A percentile compares a stretch with the other conserved stretches of the same genome.
phyloP scores from a whole-genome alignment of 352 stramenopile species.

The Elongisporangium senticosum region DNA sequence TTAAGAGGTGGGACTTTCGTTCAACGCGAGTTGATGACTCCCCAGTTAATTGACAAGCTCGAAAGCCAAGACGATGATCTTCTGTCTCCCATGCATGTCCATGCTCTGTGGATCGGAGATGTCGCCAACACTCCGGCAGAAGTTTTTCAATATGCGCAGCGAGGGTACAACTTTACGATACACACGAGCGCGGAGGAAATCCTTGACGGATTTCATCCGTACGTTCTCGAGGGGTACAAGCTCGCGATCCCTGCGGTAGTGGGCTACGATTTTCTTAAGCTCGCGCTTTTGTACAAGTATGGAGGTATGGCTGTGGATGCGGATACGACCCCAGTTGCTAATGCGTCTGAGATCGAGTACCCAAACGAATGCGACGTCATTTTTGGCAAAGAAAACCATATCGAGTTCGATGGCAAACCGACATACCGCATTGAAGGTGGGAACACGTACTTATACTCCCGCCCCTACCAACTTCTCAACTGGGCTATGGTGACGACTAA shows the following conservation, averaged over 20 bases:
- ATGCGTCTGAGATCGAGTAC: not conserved
- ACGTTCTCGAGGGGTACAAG: constrained; percentile 7
- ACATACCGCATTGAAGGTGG: constrained; percentile 1
- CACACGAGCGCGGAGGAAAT: constrained; percentile 7
- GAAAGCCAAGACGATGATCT: not conserved
- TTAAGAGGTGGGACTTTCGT: too few species aligned
- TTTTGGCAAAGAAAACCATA: constrained; percentile 11
- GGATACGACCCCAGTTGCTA: constrained; percentile 1
- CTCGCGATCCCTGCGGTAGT: constrained; percentile 8
- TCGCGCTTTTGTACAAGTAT: constrained; percentile 15
- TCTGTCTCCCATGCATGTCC: constrained; percentile 6
- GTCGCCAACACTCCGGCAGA: not conserved
- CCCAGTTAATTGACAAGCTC: constrained; percentile 3
- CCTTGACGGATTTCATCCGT: constrained; percentile 9
- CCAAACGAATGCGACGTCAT: constrained; percentile 7
- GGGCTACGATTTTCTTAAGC: constrained; percentile 13
- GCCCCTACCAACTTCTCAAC: constrained; percentile 12
- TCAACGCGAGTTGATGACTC: constrained; percentile 1
- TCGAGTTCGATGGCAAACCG: not conserved
- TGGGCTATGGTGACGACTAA: constrained; percentile 9
- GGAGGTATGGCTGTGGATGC: constrained; percentile 9
- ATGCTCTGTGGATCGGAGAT: constrained; percentile 15
- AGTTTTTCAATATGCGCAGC: constrained; percentile 1
- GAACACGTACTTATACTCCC: constrained; percentile 3
- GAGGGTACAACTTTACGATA: constrained; percentile 8